Evolutionary conservation across 73 alveolate species (phyloP).

Genomic region (Stentor coeruleus): DNA sequence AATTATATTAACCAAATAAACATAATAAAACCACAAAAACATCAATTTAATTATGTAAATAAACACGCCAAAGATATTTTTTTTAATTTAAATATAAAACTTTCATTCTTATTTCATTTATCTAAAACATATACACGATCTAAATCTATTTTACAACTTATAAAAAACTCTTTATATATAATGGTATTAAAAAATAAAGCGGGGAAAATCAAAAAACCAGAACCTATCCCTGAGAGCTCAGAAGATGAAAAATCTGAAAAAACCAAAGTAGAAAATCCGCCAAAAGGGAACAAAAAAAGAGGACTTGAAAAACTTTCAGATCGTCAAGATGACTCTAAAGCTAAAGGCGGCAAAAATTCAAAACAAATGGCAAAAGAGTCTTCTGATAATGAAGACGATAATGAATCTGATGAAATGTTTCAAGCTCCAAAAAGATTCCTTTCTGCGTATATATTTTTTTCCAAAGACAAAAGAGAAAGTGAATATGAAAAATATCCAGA

Average conservation of each 20-base stretch:
- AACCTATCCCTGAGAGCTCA: background rate
- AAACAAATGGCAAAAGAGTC: background rate
- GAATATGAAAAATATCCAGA: background rate
- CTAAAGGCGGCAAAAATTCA: background rate
- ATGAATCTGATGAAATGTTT: background rate
- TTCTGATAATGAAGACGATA: background rate
- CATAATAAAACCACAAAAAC: too few relatives aligned
- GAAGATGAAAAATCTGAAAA: background rate
- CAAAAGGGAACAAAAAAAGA: background rate
- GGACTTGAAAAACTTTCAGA: background rate
- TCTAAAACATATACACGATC: too few relatives aligned
- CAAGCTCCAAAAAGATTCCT: background rate
- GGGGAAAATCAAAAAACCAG: background rate
- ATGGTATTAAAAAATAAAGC: background rate
- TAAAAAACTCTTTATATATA: too few relatives aligned
- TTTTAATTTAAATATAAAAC: too few relatives aligned
- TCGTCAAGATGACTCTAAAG: background rate
- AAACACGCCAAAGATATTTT: too few relatives aligned
- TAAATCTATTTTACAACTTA: too few relatives aligned
- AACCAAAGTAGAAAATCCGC: background rate
- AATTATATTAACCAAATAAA: too few relatives aligned
- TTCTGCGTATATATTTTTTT: background rate
- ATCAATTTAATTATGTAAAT: too few relatives aligned
- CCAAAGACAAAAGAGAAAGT: background rate
- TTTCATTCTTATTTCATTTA: too few relatives aligned